Base-by-base conservation (phyloP, 805 yeast species). In the Lipomyces yamanashiensis region DNA sequence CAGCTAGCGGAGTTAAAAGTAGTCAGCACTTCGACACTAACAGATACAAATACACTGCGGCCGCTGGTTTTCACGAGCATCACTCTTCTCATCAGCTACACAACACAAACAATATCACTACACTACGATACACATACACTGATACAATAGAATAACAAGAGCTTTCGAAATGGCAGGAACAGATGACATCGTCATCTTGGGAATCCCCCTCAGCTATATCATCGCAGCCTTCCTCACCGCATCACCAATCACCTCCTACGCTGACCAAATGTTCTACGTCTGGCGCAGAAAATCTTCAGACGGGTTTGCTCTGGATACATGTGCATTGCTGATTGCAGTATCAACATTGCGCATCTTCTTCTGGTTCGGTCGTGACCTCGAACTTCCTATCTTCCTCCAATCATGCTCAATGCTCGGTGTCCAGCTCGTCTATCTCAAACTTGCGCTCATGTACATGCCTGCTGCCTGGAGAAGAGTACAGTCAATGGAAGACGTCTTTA, bases 291-390 rank as follows among this genome's bases (percentile, higher is more conserved):
- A 86, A 72, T 82, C 92, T 0, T 83, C 93, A 0, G 79, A 84
- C 23, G 98, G 97, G 23, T 91, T 92, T 72, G 88, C 96, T 5
- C 79, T 91, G n/a, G 98, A 92, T 75, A 89, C 92, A 10, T 92
- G 97, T 76, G 92, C 91, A 7, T 90, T 96, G 7, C 91, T 92
- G 96, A 74, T 92, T 66, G 80, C 90, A 67, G 87, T 96, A 0
- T 83, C 91, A 48, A 83, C 86, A 5, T 76, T 91, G 52, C 80
- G 96, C 68, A 86, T 92, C 34, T 84, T 85, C 61, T 92, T 90
- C 77, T 92, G 88, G 78, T 74, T 88, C 66, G 86, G 90, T 55
- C 83, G 87, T 52, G 96, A 96, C 0, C 92, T 87, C 73, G 97
- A 92, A 74, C 75, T 83, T n/a, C 84, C 96, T 1, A 76, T 92